Evolutionary conservation across 2,329 filamentous ascomycete genomes (phyloP).

Genomic region (Fusarium buxicola): DNA sequence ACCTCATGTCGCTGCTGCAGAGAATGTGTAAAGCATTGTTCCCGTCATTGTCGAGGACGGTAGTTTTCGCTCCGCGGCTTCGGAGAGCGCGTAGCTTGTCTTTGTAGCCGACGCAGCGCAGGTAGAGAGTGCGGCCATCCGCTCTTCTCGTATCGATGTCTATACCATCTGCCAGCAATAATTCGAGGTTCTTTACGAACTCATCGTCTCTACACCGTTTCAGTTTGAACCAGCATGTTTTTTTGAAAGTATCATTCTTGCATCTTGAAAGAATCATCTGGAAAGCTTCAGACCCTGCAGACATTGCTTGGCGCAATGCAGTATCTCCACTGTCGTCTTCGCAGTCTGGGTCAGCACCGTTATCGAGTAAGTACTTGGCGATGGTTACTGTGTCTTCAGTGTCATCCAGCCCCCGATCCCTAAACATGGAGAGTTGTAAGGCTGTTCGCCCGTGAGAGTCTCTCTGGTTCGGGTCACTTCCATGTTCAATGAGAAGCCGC

Average conservation of each 20-base stretch:
- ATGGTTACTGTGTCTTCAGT: slow-evolving; percentile 1
- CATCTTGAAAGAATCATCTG: slow-evolving; percentile 19
- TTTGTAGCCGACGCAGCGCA: slow-evolving; percentile 6
- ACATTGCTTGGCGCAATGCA: background rate
- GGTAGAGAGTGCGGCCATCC: slow-evolving; percentile 24
- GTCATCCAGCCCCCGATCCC: too few relatives aligned
- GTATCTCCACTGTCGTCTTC: background rate
- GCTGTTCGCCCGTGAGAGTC: background rate
- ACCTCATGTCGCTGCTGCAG: accelerated
- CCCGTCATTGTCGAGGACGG: slow-evolving; percentile 10
- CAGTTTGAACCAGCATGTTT: slow-evolving; percentile 31
- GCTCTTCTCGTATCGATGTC: slow-evolving; percentile 18
- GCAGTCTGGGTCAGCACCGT: slow-evolving; percentile 25
- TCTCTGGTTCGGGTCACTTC: slow-evolving; percentile 22
- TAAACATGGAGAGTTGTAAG: slow-evolving; percentile 7
- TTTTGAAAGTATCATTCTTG: background rate
- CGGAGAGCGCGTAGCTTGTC: background rate
- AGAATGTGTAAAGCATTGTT: slow-evolving; percentile 31
- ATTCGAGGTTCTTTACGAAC: slow-evolving; percentile 15
- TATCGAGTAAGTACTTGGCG: slow-evolving; percentile 26
- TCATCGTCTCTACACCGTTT: background rate
- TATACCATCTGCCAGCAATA: slow-evolving; percentile 25
- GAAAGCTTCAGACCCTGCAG: background rate
- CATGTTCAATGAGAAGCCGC: slow-evolving; percentile 26
- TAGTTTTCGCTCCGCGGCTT: slow-evolving; percentile 13